A percentile compares a stretch with the other conserved stretches of the same genome.
Evolutionary conservation across 495 filamentous ascomycete species (phyloP).

Genomic region (Choiromyces venosus): DNA sequence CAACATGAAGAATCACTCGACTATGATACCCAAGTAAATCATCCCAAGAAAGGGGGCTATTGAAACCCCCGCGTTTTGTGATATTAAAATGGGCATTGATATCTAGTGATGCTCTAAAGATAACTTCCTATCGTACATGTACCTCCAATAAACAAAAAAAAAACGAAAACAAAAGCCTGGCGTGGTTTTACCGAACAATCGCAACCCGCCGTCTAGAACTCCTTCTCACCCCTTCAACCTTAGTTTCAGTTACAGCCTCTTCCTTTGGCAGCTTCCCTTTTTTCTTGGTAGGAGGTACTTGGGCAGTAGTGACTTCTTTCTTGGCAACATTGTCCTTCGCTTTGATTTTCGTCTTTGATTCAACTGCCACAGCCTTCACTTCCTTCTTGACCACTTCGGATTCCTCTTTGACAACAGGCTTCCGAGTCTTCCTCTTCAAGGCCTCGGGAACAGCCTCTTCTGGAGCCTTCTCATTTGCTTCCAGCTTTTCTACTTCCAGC

Average conservation of each 20-base stretch:
- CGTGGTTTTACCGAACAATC: background rate
- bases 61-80: too few relatives aligned
- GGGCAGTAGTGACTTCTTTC: background rate
- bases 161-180: background rate
- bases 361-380: background rate
- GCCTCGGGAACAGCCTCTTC: background rate
- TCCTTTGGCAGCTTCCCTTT: background rate
- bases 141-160: background rate
- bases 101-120: background rate
- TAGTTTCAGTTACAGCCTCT: background rate
- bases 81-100: background rate
- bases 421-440: background rate
- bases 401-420: background rate
- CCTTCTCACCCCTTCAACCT: background rate
- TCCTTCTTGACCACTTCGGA: background rate
- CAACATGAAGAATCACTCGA: too few relatives aligned
- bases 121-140: background rate
- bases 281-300: background rate
- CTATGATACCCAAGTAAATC: too few relatives aligned
- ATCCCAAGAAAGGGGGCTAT: too few relatives aligned
- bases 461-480: background rate
- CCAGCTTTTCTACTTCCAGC: constrained; percentile 17
- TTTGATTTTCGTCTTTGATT: background rate
- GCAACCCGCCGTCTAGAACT: background rate
- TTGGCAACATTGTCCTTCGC: background rate